These are phyloP conservation scores for Plectranthus barbatus DNA, from an alignment of 257 asterid genomes.

Conservation along the genomic window DNA sequence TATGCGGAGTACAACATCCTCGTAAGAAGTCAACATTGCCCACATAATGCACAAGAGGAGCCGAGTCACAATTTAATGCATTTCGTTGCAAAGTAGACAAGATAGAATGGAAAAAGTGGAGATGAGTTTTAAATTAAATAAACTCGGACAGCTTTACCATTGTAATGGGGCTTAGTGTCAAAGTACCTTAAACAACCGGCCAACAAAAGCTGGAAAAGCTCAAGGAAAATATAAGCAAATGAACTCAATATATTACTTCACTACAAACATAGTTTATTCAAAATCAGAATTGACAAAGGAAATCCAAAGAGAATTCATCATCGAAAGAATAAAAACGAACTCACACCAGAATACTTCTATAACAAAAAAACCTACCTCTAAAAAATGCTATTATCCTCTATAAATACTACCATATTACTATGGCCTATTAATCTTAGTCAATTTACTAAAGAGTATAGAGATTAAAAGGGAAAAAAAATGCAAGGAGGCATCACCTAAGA, in stretches of 20 bases:
- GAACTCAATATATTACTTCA: background rate
- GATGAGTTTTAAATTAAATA: background rate
- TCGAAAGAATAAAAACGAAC: too few relatives aligned
- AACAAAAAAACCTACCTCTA: too few relatives aligned
- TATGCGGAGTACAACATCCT: background rate
- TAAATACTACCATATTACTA: too few relatives aligned
- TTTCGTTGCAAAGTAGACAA: background rate
- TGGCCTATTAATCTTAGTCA: background rate
- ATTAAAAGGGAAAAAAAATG: slow-evolving; percentile 10
- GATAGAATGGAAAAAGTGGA: background rate
- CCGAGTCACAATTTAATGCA: background rate
- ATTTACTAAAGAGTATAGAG: background rate
- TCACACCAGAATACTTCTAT: too few relatives aligned
- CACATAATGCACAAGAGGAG: background rate
- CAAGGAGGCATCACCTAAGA: slow-evolving; percentile 56
- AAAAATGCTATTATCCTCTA: too few relatives aligned
- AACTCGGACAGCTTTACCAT: background rate
- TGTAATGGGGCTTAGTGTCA: background rate
- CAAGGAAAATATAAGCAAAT: background rate
- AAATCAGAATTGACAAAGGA: background rate
- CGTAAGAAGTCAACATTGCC: background rate
- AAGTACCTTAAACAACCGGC: background rate
- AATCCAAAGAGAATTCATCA: too few relatives aligned
- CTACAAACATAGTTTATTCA: background rate
- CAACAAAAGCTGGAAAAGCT: background rate